Percentiles rank a stretch among this genome's conserved stretches.
These are phyloP conservation scores for Globisporangium uncinulatum DNA, from an alignment of 352 stramenopile genomes.

Conservation along the genomic window DNA sequence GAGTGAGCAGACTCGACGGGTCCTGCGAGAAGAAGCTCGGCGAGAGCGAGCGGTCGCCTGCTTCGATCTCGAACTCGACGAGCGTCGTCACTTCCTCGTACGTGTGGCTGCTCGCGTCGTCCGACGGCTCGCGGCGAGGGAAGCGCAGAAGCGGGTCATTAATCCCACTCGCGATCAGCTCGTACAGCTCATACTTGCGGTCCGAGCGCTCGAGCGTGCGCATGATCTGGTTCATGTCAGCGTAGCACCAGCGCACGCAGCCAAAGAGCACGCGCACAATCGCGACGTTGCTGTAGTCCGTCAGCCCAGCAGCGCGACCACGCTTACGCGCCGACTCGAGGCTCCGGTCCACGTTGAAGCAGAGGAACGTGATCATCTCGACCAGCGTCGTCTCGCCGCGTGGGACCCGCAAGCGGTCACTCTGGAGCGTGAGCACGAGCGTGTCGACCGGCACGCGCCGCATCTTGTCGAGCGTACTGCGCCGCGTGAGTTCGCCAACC, in stretches of 20 bases:
- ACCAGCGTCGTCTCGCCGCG: constrained; percentile 48
- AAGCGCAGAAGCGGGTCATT: constrained; percentile 6
- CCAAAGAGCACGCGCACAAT: constrained; percentile 45
- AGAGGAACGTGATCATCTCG: constrained; percentile 31
- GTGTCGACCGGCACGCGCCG: constrained; percentile 50
- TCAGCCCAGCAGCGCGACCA: not conserved
- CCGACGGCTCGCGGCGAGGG: constrained; percentile 14
- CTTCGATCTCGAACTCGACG: constrained; percentile 59
- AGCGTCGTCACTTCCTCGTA: constrained; percentile 29
- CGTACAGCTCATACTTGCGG: constrained; percentile 48
- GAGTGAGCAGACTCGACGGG: not conserved
- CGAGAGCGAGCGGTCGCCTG: constrained; percentile 25
- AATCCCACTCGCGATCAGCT: constrained; percentile 36
- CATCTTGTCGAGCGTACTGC: constrained; percentile 24
- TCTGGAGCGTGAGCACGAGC: constrained; percentile 48
- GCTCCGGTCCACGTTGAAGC: constrained; percentile 14
- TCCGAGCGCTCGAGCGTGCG: constrained; percentile 29
- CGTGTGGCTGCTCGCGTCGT: constrained; percentile 8
- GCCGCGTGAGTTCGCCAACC: constrained; percentile 4
- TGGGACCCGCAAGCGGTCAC: constrained; percentile 52
- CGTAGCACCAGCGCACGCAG: constrained; percentile 65
- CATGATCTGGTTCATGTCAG: constrained; percentile 55
- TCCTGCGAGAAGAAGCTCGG: constrained; percentile 7
- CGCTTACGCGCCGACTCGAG: not conserved
- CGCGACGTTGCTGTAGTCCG: constrained; percentile 16